Conservation (phyloP, 305 asterid genomes). For the Petunia hybrid region DNA sequence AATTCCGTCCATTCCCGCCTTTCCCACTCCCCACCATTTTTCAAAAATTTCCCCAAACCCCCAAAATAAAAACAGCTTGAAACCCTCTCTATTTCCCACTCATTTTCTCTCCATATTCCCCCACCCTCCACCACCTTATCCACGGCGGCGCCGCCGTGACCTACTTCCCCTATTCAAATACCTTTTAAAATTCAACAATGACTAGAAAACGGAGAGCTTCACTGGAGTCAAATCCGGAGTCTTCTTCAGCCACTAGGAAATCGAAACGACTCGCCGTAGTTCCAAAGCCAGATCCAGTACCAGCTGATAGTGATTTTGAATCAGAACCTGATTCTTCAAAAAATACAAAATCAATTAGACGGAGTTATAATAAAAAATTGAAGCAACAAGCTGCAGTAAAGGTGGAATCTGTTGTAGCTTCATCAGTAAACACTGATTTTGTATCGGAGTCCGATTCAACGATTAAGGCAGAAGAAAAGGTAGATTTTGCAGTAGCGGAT, state of each 20-base stretch:
- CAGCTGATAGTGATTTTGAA: constrained; percentile 19
- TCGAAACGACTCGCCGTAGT: constrained; percentile 13
- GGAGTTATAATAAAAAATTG: neutral
- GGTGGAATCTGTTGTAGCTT: neutral
- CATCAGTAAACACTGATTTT: neutral
- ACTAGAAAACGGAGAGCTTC: constrained; percentile 27
- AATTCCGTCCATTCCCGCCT: constrained; percentile 25
- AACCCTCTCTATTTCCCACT: neutral
- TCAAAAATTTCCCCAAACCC: constrained; percentile 1
- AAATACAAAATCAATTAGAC: neutral
- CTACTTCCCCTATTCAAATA: neutral
- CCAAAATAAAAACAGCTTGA: neutral
- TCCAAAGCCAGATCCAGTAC: neutral
- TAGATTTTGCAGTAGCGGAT: neutral
- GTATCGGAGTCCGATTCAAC: neutral
- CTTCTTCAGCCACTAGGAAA: constrained; percentile 2
- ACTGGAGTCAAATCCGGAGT: neutral
- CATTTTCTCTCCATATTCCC: neutral
- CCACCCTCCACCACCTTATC: neutral
- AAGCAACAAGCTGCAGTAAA: neutral
- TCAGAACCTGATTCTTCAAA: neutral
- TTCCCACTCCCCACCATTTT: neutral
- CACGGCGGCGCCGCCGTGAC: constrained; percentile 9
- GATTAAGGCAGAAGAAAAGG: neutral
- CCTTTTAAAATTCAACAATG: neutral